phyloP scores from a whole-genome alignment of 768 basidiomycete genomes.

The Suillus subalutaceus region DNA sequence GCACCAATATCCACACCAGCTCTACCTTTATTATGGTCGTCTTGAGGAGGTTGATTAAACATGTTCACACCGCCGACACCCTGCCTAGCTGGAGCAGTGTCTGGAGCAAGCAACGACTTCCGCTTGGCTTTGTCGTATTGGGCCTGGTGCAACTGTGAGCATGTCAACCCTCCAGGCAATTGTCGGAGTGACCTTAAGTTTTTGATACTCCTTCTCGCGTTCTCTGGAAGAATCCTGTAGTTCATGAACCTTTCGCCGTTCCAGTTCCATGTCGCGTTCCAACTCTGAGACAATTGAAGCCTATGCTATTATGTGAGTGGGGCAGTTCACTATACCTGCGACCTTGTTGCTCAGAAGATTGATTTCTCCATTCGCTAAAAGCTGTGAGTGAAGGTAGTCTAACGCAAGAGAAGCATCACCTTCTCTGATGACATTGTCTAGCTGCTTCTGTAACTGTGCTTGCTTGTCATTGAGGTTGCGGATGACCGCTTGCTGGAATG shows the following conservation, averaged over 20 bases:
- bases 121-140: slow-evolving; percentile 86
- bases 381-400: not conserved
- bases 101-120: slow-evolving; percentile 68
- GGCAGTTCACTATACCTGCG: slow-evolving; percentile 45
- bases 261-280: slow-evolving; percentile 79
- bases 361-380: slow-evolving; percentile 76
- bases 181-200: slow-evolving; percentile 62
- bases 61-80: slow-evolving; percentile 20
- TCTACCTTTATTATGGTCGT: slow-evolving; percentile 25
- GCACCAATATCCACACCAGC: slow-evolving; percentile 50
- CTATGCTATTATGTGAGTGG: not conserved
- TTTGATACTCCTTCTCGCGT: slow-evolving; percentile 85
- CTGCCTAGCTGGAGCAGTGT: slow-evolving; percentile 22
- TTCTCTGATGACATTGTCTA: slow-evolving; percentile 85
- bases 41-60: slow-evolving; percentile 20
- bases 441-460: slow-evolving; percentile 79
- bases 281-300: slow-evolving; percentile 50
- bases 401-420: slow-evolving; percentile 44
- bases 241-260: slow-evolving; percentile 73
- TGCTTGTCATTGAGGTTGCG: slow-evolving; percentile 83
- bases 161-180: not conserved
- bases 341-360: slow-evolving; percentile 69
- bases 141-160: slow-evolving; percentile 41
- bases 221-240: slow-evolving; percentile 75
- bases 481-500: slow-evolving; percentile 83